Evolutionary conservation across 257 asterid genomes (phyloP).

Genomic region (Primulina eburnea): DNA sequence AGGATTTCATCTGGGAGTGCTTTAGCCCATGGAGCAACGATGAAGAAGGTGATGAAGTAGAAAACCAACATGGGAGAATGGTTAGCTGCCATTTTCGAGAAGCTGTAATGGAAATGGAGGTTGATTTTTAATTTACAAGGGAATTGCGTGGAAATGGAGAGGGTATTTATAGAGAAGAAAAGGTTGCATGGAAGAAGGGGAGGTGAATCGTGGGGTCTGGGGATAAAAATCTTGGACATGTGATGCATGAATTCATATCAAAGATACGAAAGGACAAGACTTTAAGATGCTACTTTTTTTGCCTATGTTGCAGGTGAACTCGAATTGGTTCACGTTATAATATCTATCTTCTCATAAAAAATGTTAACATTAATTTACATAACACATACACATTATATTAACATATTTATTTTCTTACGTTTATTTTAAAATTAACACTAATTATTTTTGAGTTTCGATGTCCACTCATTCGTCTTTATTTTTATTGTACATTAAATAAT

Average conservation of each 20-base stretch:
- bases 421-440: too few species aligned
- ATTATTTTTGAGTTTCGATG: too few species aligned
- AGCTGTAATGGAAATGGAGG: background rate
- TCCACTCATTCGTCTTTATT: too few species aligned
- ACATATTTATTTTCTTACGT: too few species aligned
- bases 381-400: too few species aligned
- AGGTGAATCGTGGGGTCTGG: background rate
- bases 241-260: background rate
- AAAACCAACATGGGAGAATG: background rate
- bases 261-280: background rate
- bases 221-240: background rate
- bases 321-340: too few species aligned
- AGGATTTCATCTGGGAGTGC: constrained; percentile 26
- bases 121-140: background rate
- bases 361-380: too few species aligned
- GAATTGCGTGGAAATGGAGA: constrained; percentile 7
- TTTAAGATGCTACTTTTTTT: background rate
- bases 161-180: background rate
- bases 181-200: background rate
- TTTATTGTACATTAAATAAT: too few species aligned
- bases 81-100: background rate
- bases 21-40: background rate
- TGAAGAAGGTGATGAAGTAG: constrained; percentile 14
- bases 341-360: too few species aligned
- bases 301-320: too few species aligned